Evolutionary conservation across 306 rosid species (phyloP).

Genomic region (Acmispon strigosus): DNA sequence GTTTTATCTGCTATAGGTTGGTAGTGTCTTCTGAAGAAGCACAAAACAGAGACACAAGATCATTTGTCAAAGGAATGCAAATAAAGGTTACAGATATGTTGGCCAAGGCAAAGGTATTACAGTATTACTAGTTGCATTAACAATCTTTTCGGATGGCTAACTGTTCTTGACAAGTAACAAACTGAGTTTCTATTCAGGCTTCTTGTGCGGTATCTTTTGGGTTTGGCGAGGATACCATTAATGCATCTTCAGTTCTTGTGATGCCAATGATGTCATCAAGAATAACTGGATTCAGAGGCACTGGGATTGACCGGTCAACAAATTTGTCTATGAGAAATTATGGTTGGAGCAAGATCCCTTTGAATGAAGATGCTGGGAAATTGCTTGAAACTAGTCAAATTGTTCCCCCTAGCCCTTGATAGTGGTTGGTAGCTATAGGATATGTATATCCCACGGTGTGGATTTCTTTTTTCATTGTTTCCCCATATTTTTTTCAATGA

Average conservation of each 20-base stretch:
- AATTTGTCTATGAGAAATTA: slow-evolving; percentile 54
- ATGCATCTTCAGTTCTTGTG: slow-evolving; percentile 83
- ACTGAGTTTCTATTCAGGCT: slow-evolving; percentile 35
- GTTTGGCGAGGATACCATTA: slow-evolving; percentile 84
- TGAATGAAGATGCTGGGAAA: slow-evolving; percentile 56
- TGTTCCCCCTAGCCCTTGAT: slow-evolving; percentile 39
- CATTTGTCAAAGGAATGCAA: slow-evolving; percentile 51
- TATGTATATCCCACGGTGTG: slow-evolving; percentile 1
- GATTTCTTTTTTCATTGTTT: not conserved
- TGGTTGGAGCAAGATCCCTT: slow-evolving; percentile 54
- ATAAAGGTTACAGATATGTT: slow-evolving; percentile 46
- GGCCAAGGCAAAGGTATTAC: slow-evolving; percentile 74
- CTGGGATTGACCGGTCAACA: slow-evolving; percentile 56
- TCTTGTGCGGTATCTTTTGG: slow-evolving; percentile 70
- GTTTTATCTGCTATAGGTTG: slow-evolving; percentile 33
- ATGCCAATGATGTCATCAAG: slow-evolving; percentile 99
- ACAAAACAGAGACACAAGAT: slow-evolving; percentile 43
- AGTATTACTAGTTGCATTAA: not conserved
- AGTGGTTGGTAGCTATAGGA: slow-evolving; percentile 21
- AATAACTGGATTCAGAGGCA: slow-evolving; percentile 90
- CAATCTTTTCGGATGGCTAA: not conserved
- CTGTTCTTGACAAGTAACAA: not conserved
- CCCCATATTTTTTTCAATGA: not conserved
- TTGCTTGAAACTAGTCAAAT: slow-evolving; percentile 33
- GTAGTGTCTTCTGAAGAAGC: slow-evolving; percentile 51